phyloP scores from a whole-genome alignment of 2,329 filamentous ascomycete genomes.

The Fusarium sacchari region DNA sequence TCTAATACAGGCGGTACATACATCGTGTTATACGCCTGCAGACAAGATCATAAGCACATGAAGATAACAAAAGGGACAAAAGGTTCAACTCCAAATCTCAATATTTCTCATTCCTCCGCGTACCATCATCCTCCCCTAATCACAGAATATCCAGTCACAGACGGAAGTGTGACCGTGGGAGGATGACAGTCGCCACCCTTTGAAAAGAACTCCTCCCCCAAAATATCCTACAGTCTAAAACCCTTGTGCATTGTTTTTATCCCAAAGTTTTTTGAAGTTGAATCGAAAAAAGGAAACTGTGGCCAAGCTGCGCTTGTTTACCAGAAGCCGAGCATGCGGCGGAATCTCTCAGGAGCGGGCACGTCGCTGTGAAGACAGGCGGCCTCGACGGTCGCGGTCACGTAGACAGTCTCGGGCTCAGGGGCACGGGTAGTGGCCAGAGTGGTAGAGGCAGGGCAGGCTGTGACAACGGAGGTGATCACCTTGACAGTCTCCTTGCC shows the following conservation, averaged over 20 bases:
- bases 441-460: conserved; percentile 35
- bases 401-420: conserved; percentile 41
- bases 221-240: conserved; percentile 8
- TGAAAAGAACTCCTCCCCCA: conserved; percentile 5
- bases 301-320: conserved; percentile 7
- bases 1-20: conserved; percentile 20
- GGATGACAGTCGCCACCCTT: neutral
- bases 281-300: conserved; percentile 14
- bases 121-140: neutral
- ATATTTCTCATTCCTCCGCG: conserved; percentile 16
- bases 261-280: neutral
- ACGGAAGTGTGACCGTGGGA: neutral
- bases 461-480: conserved; percentile 29
- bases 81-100: conserved; percentile 29
- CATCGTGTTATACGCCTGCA: conserved; percentile 18
- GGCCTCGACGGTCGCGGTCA: conserved; percentile 36
- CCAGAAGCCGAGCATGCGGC: conserved; percentile 36
- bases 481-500: conserved; percentile 21
- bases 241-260: neutral
- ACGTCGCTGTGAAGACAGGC: conserved; percentile 9
- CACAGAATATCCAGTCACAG: conserved; percentile 14
- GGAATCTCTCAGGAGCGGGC: conserved; percentile 24
- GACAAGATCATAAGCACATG: conserved; percentile 37
- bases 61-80: conserved; percentile 32
- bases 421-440: conserved; percentile 34